Conservation (phyloP, 805 yeast species). For the Saccharomyces kudriavzevii region DNA sequence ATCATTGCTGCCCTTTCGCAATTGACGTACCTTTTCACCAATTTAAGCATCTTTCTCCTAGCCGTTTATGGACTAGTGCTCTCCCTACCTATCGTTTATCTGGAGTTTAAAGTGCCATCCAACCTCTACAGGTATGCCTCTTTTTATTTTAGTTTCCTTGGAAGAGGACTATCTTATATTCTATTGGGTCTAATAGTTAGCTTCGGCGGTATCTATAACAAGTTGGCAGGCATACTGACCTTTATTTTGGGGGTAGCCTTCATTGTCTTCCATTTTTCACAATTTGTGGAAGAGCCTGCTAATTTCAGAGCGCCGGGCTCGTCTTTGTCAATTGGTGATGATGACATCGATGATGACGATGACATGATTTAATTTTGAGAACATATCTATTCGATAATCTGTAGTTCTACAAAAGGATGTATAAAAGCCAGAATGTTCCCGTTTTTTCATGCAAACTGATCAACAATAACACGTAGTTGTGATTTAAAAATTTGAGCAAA, state of each 20-base stretch:
- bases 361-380: not conserved
- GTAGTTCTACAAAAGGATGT: not conserved
- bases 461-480: not conserved
- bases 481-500: not conserved
- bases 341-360: conserved; percentile 25
- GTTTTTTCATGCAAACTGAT: not conserved
- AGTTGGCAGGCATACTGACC: conserved; percentile 51
- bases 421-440: not conserved
- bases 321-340: conserved; percentile 30
- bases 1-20: conserved; percentile 31
- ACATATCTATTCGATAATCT: not conserved
- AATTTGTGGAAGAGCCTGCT: conserved; percentile 70
- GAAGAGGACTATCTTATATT: conserved; percentile 39
- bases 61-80: conserved; percentile 51
- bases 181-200: conserved; percentile 43
- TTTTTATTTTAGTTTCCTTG: conserved; percentile 56
- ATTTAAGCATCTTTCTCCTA: conserved; percentile 39
- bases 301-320: conserved; percentile 61
- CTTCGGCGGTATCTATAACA: conserved; percentile 48
- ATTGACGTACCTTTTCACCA: conserved; percentile 11
- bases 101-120: conserved; percentile 41
- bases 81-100: conserved; percentile 44
- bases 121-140: conserved; percentile 59
- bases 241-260: conserved; percentile 53
- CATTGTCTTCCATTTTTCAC: conserved; percentile 58